These are phyloP conservation scores for Spencermartinsiella ligniputridi DNA, from an alignment of 1,139 yeast species.

Conservation along the genomic window DNA sequence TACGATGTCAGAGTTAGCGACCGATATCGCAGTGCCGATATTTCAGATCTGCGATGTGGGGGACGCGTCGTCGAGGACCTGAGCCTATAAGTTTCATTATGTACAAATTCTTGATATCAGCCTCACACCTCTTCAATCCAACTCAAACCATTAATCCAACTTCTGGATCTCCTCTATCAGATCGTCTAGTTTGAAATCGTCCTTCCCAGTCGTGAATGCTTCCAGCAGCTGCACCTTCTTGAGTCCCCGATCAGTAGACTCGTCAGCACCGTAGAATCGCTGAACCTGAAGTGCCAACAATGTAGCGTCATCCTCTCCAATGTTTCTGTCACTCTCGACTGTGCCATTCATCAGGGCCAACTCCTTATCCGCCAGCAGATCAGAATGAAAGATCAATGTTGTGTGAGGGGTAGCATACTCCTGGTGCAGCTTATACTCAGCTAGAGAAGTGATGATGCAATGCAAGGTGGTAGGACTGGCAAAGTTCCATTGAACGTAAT, in stretches of 20 bases:
- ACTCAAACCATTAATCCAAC: slow-evolving; percentile 48
- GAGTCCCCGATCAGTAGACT: slow-evolving; percentile 35
- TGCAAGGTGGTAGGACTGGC: slow-evolving; percentile 83
- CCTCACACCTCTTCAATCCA: no score
- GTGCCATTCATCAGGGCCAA: slow-evolving; percentile 84
- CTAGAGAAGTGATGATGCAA: slow-evolving; percentile 85
- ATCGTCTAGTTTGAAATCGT: slow-evolving; percentile 57
- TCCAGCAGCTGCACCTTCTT: slow-evolving; percentile 54
- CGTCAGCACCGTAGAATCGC: slow-evolving; percentile 77
- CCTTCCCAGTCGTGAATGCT: slow-evolving; percentile 66
- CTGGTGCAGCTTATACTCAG: slow-evolving; percentile 85
- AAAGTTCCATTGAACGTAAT: slow-evolving; percentile 90
- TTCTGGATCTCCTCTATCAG: slow-evolving; percentile 71
- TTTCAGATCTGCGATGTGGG: no score
- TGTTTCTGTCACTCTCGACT: slow-evolving; percentile 60
- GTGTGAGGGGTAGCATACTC: slow-evolving; percentile 97
- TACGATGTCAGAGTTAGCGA: no score
- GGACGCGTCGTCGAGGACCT: no score
- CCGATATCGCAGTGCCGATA: no score
- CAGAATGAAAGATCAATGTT: slow-evolving; percentile 82
- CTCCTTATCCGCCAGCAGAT: slow-evolving; percentile 56
- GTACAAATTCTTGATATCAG: no score
- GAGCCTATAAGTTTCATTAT: no score
- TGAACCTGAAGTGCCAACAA: slow-evolving; percentile 74
- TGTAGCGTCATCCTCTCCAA: slow-evolving; percentile 68